Base-by-base conservation (phyloP, 2,329 filamentous ascomycete genomes). In the Clonostachys chloroleuca region DNA sequence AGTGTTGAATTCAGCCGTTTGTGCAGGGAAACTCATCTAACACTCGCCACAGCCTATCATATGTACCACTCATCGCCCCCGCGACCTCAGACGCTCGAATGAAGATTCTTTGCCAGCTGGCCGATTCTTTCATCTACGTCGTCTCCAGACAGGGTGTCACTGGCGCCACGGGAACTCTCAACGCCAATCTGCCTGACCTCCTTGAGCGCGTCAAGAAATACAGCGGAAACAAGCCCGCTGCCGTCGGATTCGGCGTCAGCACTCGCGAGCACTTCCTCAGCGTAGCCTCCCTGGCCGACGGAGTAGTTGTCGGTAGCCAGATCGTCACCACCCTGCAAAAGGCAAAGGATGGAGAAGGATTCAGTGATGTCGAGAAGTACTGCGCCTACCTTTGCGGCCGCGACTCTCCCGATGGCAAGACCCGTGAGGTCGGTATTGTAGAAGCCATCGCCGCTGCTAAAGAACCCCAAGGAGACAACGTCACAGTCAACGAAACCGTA, bases 121-220 rank as follows among this genome's bases (percentile, higher is more conserved):
- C 94, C 61, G 92, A 97, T 70, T 96, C 92, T 5, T 99, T 97
- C 74, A 95, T 99, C 70, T 99, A 99, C 66, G 92, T 99, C 51
- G 94, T 99, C 47, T 97, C 92, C 24, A 81, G 92, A 58, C 95
- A 96, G 87, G 94, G 94, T 58, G 92, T 97, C 48, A 99, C 94
- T 10, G 94, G 94, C 58, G 94, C 91, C 13, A 86, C 84, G 1
- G 92, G 92, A 34, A 84, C 83, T 24, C 72, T 99, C 59, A 96
- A 89, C 66, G 77, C 84, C 41, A 85, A 87, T 49, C 80, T 99
- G 34, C 90, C 92, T 13, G 84, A 87, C 45, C 80, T 99, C 36
- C 74, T 99, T 49, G 80, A 81, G 48, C 84, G 89, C 37, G 94
- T 99, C 24, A 94, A 96, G 74, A 86, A 86, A 64, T 96, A 92